These are phyloP conservation scores for Hymenochaete sp. DNA, from an alignment of 1,284 basidiomycete genomes.

Conservation along the genomic window DNA sequence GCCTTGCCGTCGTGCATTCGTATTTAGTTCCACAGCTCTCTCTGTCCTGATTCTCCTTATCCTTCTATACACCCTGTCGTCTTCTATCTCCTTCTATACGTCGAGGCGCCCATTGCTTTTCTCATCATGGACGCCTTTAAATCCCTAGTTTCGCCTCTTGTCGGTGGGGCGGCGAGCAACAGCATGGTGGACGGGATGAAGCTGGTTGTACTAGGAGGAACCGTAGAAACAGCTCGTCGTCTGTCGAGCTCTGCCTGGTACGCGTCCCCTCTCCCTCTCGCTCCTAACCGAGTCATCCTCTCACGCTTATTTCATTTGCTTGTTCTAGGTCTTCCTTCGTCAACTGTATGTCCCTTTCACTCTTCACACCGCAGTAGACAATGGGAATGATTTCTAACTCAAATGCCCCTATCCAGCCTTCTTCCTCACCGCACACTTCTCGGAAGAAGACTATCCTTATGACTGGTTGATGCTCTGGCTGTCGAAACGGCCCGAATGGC, in stretches of 20 bases:
- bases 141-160: slow-evolving; percentile 71
- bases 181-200: slow-evolving; percentile 78
- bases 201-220: slow-evolving; percentile 76
- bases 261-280: slow-evolving; percentile 22
- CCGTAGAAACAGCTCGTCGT: slow-evolving; percentile 73
- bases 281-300: slow-evolving; percentile 1
- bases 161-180: slow-evolving; percentile 62
- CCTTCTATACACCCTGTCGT: too few species aligned
- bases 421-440: slow-evolving; percentile 79
- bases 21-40: too few species aligned
- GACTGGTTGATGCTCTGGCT: slow-evolving; percentile 39
- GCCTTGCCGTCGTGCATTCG: too few species aligned
- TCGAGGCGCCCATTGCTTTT: neutral
- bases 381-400: too few species aligned
- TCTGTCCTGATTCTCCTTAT: too few species aligned
- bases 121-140: slow-evolving; percentile 66
- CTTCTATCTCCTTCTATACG: neutral
- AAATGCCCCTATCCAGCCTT: slow-evolving; percentile 45
- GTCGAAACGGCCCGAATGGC: slow-evolving; percentile 57
- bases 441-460: slow-evolving; percentile 76
- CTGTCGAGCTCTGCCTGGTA: slow-evolving; percentile 74
- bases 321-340: slow-evolving; percentile 65
- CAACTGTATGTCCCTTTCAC: slow-evolving; percentile 44
- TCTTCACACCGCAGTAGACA: slow-evolving; percentile 14
- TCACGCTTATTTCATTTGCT: slow-evolving; percentile 14